phyloP scores from a whole-genome alignment of 805 yeast species.

The Yarrowia bubula region DNA sequence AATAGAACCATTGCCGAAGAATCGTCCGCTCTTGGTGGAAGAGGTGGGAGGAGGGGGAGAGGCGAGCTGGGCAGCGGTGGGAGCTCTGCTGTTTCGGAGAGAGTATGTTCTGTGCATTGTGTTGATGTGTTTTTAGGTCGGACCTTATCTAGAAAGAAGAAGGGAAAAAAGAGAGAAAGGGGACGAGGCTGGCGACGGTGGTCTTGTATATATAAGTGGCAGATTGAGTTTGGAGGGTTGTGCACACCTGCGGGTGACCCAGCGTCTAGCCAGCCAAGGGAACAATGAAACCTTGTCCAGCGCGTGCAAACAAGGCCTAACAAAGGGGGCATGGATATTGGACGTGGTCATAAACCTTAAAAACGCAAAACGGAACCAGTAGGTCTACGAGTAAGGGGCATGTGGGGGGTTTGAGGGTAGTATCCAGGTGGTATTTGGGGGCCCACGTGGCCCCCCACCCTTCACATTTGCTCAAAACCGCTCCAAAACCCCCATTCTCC shows the following conservation, averaged over 20 bases:
- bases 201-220: conserved; percentile 24
- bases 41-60: conserved; percentile 95
- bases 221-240: conserved; percentile 26
- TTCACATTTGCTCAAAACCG: no score
- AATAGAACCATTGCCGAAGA: conserved; percentile 76
- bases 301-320: conserved; percentile 6
- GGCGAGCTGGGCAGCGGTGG: conserved; percentile 93
- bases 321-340: conserved; percentile 21
- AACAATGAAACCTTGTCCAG: conserved; percentile 21
- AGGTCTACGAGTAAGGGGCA: no score
- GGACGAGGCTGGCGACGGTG: conserved; percentile 2
- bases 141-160: not conserved
- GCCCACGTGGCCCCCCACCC: no score
- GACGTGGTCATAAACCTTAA: not conserved
- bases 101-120: conserved; percentile 98
- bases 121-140: conserved; percentile 9
- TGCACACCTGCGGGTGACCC: conserved; percentile 27
- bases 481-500: not conserved
- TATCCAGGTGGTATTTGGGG: no score
- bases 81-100: conserved; percentile 90
- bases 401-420: no score
- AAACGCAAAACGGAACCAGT: not conserved
- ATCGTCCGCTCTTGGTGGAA: conserved; percentile 75
- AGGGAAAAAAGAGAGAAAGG: conserved; percentile 1
- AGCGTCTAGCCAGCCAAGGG: conserved; percentile 24